These are phyloP conservation scores for Ophiosphaerella korrae DNA, from an alignment of 2,329 filamentous ascomycete genomes.

Conservation along the genomic window DNA sequence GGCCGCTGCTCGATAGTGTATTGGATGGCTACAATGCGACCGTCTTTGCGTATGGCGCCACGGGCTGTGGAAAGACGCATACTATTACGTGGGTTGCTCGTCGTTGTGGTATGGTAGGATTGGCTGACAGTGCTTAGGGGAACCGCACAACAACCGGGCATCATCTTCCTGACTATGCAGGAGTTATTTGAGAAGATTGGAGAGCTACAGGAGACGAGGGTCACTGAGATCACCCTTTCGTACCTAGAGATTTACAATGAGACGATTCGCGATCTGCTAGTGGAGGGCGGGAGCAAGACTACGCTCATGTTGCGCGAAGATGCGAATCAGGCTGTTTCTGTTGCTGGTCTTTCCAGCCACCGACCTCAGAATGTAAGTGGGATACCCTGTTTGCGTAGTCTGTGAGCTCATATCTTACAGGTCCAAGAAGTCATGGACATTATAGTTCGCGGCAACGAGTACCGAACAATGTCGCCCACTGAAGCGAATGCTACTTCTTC, in stretches of 20 bases:
- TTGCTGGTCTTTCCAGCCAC: constrained; percentile 88
- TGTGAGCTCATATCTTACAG: constrained; percentile 37
- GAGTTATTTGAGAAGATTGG: constrained; percentile 95
- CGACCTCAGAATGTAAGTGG: constrained; percentile 77
- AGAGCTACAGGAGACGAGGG: constrained; percentile 84
- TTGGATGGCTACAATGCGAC: constrained; percentile 98
- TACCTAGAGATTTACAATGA: constrained; percentile 99
- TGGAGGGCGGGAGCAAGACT: constrained; percentile 80
- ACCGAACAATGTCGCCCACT: constrained; percentile 93
- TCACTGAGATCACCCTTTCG: constrained; percentile 87
- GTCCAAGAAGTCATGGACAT: constrained; percentile 96
- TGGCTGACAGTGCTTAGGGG: constrained; percentile 55
- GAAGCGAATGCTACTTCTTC: constrained; percentile 98
- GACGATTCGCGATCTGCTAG: constrained; percentile 91
- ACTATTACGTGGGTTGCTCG: constrained; percentile 67
- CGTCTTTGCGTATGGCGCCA: constrained; percentile 97
- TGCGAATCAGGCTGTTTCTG: constrained; percentile 88
- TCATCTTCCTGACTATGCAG: constrained; percentile 99
- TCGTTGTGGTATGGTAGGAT: background rate
- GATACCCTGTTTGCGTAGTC: background rate
- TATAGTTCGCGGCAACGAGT: constrained; percentile 93
- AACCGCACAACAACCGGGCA: constrained; percentile 88
- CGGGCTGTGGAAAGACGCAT: constrained; percentile 97
- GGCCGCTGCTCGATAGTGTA: constrained; percentile 87
- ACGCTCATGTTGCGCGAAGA: constrained; percentile 94